Conservation (phyloP, 495 filamentous ascomycete species). For the Penicillium ochrochloron region DNA sequence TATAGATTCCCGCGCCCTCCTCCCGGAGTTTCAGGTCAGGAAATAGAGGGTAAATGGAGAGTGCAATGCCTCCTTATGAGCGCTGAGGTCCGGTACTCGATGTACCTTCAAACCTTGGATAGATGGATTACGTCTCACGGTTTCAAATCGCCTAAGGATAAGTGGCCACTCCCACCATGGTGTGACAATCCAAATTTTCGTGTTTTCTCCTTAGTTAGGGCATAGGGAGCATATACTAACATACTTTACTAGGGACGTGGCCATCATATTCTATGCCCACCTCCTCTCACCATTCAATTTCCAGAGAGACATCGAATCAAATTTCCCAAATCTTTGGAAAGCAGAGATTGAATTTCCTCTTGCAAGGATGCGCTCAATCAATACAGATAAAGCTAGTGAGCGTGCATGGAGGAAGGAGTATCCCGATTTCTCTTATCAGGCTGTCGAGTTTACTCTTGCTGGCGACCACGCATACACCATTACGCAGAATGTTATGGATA, state of each 20-base stretch:
- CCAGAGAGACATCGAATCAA: not conserved
- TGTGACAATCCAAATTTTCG: not conserved
- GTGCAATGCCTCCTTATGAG: not conserved
- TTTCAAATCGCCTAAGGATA: not conserved
- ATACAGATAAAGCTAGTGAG: too few relatives aligned
- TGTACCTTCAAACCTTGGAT: not conserved
- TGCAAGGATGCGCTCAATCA: not conserved
- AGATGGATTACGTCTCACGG: not conserved
- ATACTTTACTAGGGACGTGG: not conserved
- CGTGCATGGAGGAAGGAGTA: too few relatives aligned
- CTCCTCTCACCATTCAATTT: not conserved
- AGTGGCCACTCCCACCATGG: not conserved
- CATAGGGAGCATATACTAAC: not conserved
- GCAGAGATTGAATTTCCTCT: constrained; percentile 1
- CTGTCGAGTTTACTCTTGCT: too few relatives aligned
- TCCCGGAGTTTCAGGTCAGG: too few relatives aligned
- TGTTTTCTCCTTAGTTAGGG: not conserved
- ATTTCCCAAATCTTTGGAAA: not conserved
- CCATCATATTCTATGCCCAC: not conserved
- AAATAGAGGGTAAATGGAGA: too few relatives aligned
- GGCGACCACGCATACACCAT: too few relatives aligned
- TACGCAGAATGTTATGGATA: too few relatives aligned
- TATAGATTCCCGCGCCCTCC: not conserved
- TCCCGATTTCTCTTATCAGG: too few relatives aligned
- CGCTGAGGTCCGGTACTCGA: not conserved